These are phyloP conservation scores for Chondrus crispus DNA, from an alignment of 23 red algal genomes.

Conservation along the genomic window DNA sequence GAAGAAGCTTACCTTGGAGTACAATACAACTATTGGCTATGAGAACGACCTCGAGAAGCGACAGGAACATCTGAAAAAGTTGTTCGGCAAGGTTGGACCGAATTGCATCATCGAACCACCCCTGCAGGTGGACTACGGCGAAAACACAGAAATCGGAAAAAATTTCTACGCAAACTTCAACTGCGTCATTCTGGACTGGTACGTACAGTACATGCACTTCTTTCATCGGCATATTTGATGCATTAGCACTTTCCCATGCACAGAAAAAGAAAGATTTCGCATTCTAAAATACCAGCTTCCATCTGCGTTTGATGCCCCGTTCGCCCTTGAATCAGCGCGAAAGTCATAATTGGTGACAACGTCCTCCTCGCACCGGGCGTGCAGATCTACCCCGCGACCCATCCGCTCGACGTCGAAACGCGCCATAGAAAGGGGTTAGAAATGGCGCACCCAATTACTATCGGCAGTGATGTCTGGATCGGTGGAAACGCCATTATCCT, in stretches of 20 bases:
- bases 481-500: constrained; percentile 42
- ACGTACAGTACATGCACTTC: too few species aligned
- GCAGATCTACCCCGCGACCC: constrained; percentile 58
- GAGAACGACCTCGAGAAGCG: background rate
- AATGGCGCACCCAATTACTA: constrained; percentile 24
- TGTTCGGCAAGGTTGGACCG: background rate
- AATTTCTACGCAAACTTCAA: constrained; percentile 37
- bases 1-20: background rate
- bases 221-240: background rate
- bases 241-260: background rate
- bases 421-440: background rate
- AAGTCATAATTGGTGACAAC: constrained; percentile 52
- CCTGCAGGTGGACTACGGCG: constrained; percentile 27
- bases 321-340: background rate
- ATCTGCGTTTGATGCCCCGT: background rate
- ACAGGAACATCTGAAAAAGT: background rate
- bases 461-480: constrained; percentile 63
- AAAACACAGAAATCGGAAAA: constrained; percentile 25
- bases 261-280: background rate
- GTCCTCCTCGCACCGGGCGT: constrained; percentile 48
- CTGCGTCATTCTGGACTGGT: constrained; percentile 23
- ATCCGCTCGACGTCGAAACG: constrained; percentile 37
- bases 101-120: background rate
- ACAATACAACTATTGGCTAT: background rate
- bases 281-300: background rate